phyloP scores from a whole-genome alignment of 176 grass and related monocot genomes.

The Musa schizocarpa region DNA sequence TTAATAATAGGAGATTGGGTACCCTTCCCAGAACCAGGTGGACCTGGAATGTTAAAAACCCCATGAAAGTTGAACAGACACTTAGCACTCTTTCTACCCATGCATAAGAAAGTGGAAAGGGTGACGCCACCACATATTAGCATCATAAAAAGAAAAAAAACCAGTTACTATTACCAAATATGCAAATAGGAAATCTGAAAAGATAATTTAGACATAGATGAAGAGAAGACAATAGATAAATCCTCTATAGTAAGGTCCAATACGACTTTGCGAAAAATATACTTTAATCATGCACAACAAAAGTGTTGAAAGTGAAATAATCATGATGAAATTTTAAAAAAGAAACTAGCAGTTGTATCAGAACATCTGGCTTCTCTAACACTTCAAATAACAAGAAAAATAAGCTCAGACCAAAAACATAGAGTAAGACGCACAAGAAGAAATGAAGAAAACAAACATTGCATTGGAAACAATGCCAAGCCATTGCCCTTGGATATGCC shows the following conservation, averaged over 20 bases:
- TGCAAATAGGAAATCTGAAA: not conserved
- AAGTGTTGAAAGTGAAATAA: no score
- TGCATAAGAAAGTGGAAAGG: not conserved
- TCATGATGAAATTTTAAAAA: no score
- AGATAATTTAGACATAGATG: not conserved
- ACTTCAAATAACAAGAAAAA: no score
- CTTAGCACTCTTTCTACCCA: not conserved
- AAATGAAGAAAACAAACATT: no score
- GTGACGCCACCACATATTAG: not conserved
- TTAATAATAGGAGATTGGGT: constrained; percentile 92
- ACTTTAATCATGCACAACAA: no score
- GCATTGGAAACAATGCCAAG: no score
- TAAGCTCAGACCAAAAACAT: no score
- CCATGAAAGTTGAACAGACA: not conserved
- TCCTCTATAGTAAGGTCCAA: not conserved
- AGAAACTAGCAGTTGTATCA: not conserved
- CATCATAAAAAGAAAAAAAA: not conserved
- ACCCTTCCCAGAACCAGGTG: constrained; percentile 90
- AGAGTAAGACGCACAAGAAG: no score
- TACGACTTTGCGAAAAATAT: not conserved
- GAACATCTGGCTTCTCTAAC: not conserved
- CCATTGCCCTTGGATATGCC: no score
- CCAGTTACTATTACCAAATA: not conserved
- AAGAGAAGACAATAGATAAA: not conserved
- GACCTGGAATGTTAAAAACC: constrained; percentile 41